Evolutionary conservation across 192 early-diverging fungal genomes (phyloP), one percentile per base, ranked within the genome.

Genomic region (Glomus cerebriforme): DNA sequence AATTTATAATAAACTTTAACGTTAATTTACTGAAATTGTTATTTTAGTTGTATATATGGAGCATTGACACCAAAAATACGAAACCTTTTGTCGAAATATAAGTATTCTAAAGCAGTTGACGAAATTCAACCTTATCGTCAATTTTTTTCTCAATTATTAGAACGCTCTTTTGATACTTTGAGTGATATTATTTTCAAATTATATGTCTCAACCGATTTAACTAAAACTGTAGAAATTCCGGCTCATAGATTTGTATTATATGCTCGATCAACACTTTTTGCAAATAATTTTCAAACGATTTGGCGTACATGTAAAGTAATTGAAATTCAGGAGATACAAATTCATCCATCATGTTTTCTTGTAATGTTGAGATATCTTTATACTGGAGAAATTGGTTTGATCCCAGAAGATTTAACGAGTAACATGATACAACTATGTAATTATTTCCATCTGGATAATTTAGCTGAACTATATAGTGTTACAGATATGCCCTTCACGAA

Each of bases 31-130:
- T 19, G 35, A 69, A 1, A 27, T 49, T 13, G 6, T 22, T 73
- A 27, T 73, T 31, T 54, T 54, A 73, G 88, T 75, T 78, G 86
- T 78, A n/a, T 80, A 34, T 87, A 85, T 59, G 77, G 84, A 34
- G 87, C 88, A 35, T 63, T 89, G 7, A 89, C 84, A 29, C 72
- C 80, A 19, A 66, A 89, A 37, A 89, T 89, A 59, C 66, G 86
- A 27, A 59, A 54, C 2, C 78, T 87, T 17, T 71, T 89, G 17
- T 70, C 81, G 9, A 79, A 78, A 26, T 80, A 87, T 59, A 82
- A 83, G 58, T 79, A 85, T n/a, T 80, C 78, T n/a, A 89, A 89
- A 77, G 86, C 87, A 45, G 76, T 85, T 22, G 87, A 89, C 49
- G 70, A 79, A 37, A 80, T 64, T 31, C 81, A 82, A 24, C 79